Evolutionary conservation across 495 filamentous ascomycete genomes (phyloP).

Genomic region (Neurospora sp.): DNA sequence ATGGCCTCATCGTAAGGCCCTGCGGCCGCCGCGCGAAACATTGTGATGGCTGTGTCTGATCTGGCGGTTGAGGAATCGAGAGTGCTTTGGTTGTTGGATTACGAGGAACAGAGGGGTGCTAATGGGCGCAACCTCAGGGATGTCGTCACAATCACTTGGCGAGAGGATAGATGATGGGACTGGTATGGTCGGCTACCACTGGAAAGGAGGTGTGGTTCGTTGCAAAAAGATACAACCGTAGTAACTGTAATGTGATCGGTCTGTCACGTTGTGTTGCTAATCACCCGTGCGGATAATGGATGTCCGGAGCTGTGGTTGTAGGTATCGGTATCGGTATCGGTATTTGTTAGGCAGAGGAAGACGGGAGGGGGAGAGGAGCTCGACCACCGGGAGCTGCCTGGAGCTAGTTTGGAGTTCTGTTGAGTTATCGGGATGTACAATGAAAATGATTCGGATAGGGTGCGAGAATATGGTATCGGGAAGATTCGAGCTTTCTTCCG

Average conservation of each 20-base stretch:
- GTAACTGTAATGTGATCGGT: neutral
- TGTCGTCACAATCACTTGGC: neutral
- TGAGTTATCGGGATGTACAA: neutral
- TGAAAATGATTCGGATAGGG: neutral
- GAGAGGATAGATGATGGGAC: neutral
- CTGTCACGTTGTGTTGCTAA: neutral
- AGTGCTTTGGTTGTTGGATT: neutral
- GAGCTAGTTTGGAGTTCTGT: neutral
- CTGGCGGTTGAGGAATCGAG: neutral
- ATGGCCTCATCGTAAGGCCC: constrained; percentile 44
- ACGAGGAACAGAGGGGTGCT: neutral
- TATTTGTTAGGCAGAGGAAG: neutral
- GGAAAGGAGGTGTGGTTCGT: neutral
- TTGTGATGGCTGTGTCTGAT: constrained; percentile 16
- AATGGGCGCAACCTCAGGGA: neutral
- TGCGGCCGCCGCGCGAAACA: constrained; percentile 43
- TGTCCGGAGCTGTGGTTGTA: neutral
- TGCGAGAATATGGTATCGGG: neutral
- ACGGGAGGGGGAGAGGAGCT: neutral
- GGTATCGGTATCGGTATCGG: neutral
- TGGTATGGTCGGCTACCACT: neutral
- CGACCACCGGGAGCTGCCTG: neutral
- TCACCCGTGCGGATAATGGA: neutral
- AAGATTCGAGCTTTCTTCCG: neutral
- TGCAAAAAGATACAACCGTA: neutral